These are phyloP conservation scores for Lophiotrema nucula DNA, from an alignment of 495 filamentous ascomycete genomes.

Conservation along the genomic window DNA sequence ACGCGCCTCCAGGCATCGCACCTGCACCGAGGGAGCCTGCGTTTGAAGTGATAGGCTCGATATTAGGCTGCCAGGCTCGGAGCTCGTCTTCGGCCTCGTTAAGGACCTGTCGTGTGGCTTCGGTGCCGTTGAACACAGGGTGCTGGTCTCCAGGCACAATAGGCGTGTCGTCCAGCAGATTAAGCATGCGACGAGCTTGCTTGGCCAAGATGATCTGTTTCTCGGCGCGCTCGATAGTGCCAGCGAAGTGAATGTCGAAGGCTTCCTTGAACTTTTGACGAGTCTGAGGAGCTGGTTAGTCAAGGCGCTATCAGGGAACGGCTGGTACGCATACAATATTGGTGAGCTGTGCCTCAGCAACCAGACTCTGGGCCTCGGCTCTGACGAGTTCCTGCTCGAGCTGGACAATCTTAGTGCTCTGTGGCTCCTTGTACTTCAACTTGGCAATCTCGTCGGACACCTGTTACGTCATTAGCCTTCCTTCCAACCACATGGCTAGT, in stretches of 20 bases:
- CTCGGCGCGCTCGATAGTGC: slow-evolving; percentile 89
- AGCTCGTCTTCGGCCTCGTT: slow-evolving; percentile 91
- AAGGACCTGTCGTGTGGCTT: slow-evolving; percentile 75
- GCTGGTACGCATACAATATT: slow-evolving; percentile 65
- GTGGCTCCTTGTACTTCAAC: slow-evolving; percentile 85
- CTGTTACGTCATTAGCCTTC: slow-evolving; percentile 33
- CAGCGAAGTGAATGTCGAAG: slow-evolving; percentile 80
- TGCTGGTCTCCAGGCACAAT: slow-evolving; percentile 82
- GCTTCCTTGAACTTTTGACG: slow-evolving; percentile 92
- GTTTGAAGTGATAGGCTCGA: slow-evolving; percentile 53
- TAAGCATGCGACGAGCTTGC: slow-evolving; percentile 79
- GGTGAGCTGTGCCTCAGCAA: slow-evolving; percentile 94
- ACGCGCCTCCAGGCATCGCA: slow-evolving; percentile 30
- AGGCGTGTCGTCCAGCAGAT: slow-evolving; percentile 87
- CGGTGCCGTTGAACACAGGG: slow-evolving; percentile 60
- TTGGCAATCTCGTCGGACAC: slow-evolving; percentile 86
- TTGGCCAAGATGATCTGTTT: slow-evolving; percentile 92
- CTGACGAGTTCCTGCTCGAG: slow-evolving; percentile 95
- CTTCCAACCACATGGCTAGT: background rate
- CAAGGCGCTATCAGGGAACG: background rate
- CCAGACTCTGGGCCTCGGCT: slow-evolving; percentile 90
- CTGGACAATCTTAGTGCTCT: slow-evolving; percentile 68
- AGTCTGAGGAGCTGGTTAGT: slow-evolving; percentile 48
- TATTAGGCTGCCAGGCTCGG: slow-evolving; percentile 64
- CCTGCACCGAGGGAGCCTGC: slow-evolving; percentile 41